Conservation (phyloP, 352 stramenopile genomes). For the Pythium monospermum region DNA sequence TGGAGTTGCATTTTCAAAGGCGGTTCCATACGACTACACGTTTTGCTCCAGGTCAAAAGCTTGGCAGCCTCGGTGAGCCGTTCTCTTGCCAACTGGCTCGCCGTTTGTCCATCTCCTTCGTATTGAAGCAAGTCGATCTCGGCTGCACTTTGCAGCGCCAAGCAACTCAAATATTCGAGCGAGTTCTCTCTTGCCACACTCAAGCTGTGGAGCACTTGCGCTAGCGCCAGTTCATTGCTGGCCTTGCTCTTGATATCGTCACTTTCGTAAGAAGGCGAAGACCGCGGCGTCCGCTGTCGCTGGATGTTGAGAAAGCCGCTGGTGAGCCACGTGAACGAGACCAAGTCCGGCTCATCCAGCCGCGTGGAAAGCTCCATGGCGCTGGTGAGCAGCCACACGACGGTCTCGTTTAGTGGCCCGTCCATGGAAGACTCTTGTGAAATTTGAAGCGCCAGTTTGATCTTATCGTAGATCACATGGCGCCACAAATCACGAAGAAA, state of each 20-base stretch:
- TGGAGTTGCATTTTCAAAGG: slow-evolving; percentile 41
- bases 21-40: slow-evolving; percentile 20
- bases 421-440: slow-evolving; percentile 21
- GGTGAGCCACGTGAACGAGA: slow-evolving; percentile 37
- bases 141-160: slow-evolving; percentile 33
- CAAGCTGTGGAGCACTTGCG: slow-evolving; percentile 30
- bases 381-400: slow-evolving; percentile 30
- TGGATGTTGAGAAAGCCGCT: slow-evolving; percentile 43
- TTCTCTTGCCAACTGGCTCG: slow-evolving; percentile 5
- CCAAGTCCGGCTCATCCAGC: slow-evolving; percentile 42
- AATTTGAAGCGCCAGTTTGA: slow-evolving; percentile 39
- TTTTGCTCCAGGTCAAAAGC: slow-evolving; percentile 21
- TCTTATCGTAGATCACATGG: slow-evolving; percentile 30
- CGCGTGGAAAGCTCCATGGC: slow-evolving; percentile 32
- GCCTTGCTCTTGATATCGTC: slow-evolving; percentile 1
- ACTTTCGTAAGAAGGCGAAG: no score
- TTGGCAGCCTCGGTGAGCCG: slow-evolving; percentile 29
- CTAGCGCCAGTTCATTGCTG: slow-evolving; percentile 20
- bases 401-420: slow-evolving; percentile 18
- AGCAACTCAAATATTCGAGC: slow-evolving; percentile 25
- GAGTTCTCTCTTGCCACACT: slow-evolving; percentile 32
- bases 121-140: slow-evolving; percentile 23
- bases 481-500: slow-evolving; percentile 35
- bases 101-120: slow-evolving; percentile 2
- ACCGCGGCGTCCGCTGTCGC: slow-evolving; percentile 4